Base-by-base conservation (phyloP, 2,329 filamentous ascomycete genomes). In the Fusarium duplospermum region DNA sequence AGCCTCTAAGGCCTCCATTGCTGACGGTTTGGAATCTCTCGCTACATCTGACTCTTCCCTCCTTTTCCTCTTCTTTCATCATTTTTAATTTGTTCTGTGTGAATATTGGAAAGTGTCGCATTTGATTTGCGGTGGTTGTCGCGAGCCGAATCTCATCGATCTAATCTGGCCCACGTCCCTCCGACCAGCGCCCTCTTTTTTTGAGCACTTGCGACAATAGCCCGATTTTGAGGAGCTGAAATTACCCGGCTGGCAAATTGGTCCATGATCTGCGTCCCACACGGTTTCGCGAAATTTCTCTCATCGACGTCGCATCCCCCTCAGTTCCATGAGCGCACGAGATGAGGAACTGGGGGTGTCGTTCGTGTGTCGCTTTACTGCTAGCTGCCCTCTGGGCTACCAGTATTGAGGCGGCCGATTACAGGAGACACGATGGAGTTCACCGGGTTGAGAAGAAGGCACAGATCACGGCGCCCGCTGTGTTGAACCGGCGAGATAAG, bases 381-480 rank as follows among this genome's bases (percentile, higher is more conserved):
- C 47, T 77, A 52, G 67, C 59, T 56, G 75, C 70, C 27, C 56
- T 79, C 4, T 78, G 70, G 75, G 69, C 63, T 40, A 66, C 63
- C 58, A 64, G 57, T 56, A 58, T 73, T 29, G 69, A 69, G 29
- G 80, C 79, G n/a, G 70, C 71, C 35, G 80, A 81, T 2, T 76
- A 79, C 50, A 82, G 67, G 64, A 73, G 76, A 62, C 64, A 72
- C 22, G 81, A 82, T 65, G 80, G 80, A 7, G 61, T 82, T 54
- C 81, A 83, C 56, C 70, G 79, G 29, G 59, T 81, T 31, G 77
- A 78, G 64, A 83, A 82, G 72, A 70, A 64, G 62, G 69, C 76
- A 9, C 74, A 75, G 35, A 75, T 77, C 18, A 80, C 78, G 16
- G 67, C 72, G 10, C 57, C 66, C 18, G 65, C 76, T 20, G 65